Conservation (phyloP, 352 stramenopile species). For the Pythium guiyangense region DNA sequence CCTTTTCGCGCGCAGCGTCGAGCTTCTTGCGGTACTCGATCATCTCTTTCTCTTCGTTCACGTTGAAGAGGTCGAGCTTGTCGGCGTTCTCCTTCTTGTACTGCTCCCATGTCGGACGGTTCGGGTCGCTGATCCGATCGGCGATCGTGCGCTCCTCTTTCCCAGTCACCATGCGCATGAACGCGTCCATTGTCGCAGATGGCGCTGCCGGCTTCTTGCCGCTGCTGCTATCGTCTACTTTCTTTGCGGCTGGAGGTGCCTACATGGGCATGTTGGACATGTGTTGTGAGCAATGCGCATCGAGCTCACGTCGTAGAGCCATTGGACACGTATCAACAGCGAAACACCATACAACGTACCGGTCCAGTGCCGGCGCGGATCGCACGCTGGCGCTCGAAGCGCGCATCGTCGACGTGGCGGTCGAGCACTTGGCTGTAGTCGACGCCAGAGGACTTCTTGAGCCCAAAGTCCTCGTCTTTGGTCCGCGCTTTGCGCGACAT, state of each 20-base stretch:
- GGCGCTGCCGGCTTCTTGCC: constrained; percentile 23
- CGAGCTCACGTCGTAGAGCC: background rate
- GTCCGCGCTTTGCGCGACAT: constrained; percentile 25
- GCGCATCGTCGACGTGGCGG: constrained; percentile 79
- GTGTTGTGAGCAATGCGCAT: background rate
- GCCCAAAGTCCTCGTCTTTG: constrained; percentile 50
- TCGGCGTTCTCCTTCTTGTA: constrained; percentile 96
- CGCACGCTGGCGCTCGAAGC: constrained; percentile 72
- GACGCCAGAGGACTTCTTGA: constrained; percentile 77
- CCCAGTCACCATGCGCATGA: constrained; percentile 92
- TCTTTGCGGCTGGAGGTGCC: background rate
- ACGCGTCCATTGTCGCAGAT: constrained; percentile 90
- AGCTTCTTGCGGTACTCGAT: constrained; percentile 91
- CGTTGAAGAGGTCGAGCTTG: constrained; percentile 84
- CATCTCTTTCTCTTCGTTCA: constrained; percentile 92
- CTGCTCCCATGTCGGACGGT: constrained; percentile 94
- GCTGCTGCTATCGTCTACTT: background rate
- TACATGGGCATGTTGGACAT: background rate
- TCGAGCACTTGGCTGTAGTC: constrained; percentile 81
- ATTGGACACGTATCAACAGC: too few species aligned
- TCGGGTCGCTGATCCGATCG: constrained; percentile 91
- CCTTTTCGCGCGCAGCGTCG: constrained; percentile 88
- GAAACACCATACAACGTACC: constrained; percentile 25
- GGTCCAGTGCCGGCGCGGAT: constrained; percentile 35
- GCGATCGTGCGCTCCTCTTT: constrained; percentile 93